phyloP scores from a whole-genome alignment of 2,329 filamentous ascomycete genomes.

The Verticillium tricorpus region DNA sequence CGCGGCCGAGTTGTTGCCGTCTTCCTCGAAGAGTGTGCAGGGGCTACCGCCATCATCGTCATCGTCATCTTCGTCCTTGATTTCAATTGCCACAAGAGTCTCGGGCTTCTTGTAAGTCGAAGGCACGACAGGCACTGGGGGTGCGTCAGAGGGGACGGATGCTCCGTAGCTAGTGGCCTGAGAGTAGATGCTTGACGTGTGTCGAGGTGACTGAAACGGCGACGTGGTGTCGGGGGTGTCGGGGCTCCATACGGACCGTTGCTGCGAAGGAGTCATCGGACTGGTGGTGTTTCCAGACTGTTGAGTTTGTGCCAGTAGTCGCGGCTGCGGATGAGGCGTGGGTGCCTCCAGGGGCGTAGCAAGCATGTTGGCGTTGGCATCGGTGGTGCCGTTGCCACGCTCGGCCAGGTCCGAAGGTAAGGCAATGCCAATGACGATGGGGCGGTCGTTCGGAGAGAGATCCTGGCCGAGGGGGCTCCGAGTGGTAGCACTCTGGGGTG shows the following conservation, averaged over 20 bases:
- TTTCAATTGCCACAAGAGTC: slow-evolving; percentile 15
- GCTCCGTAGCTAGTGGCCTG: slow-evolving; percentile 37
- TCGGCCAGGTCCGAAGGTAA: slow-evolving; percentile 49
- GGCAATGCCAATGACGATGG: slow-evolving; percentile 68
- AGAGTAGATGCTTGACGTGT: slow-evolving; percentile 59
- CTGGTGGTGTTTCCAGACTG: slow-evolving; percentile 14
- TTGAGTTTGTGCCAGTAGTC: slow-evolving; percentile 6
- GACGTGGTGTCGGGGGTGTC: slow-evolving; percentile 51
- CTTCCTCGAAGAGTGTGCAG: slow-evolving; percentile 68
- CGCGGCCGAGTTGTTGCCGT: slow-evolving; percentile 38
- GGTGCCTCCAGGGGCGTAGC: slow-evolving; percentile 32
- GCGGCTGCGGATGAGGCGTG: slow-evolving; percentile 2
- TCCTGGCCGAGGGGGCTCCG: slow-evolving; percentile 31
- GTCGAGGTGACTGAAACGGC: slow-evolving; percentile 35
- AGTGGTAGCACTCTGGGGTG: slow-evolving; percentile 18
- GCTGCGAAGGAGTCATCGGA: slow-evolving; percentile 27
- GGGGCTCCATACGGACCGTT: slow-evolving; percentile 55
- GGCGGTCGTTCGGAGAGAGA: slow-evolving; percentile 64
- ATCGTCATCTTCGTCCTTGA: slow-evolving; percentile 36
- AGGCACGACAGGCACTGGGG: slow-evolving; percentile 59
- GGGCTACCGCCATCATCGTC: slow-evolving; percentile 54
- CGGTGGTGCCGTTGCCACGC: slow-evolving; percentile 1
- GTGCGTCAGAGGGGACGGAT: slow-evolving; percentile 32
- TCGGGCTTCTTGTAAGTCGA: slow-evolving; percentile 32
- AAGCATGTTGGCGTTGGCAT: slow-evolving; percentile 17